phyloP scores from a whole-genome alignment of 225 moss, liverwort and hornwort species.

The Pseudisothecium myosuroides region DNA sequence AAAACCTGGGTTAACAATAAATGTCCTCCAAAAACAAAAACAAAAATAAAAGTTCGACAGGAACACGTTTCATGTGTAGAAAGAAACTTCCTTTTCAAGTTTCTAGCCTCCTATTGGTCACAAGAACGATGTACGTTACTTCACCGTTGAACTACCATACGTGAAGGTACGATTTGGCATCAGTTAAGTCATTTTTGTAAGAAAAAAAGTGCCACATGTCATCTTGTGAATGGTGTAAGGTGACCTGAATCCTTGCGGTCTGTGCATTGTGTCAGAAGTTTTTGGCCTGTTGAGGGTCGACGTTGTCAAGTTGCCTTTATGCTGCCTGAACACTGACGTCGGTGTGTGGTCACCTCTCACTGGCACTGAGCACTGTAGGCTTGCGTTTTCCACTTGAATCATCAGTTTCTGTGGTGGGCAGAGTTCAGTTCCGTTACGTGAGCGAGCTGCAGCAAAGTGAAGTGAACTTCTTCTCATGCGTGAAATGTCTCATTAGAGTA shows the following conservation, averaged over 20 bases:
- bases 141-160: too few relatives aligned
- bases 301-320: background rate
- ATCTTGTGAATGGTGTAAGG: too few relatives aligned
- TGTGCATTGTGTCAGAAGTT: background rate
- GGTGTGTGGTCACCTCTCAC: background rate
- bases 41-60: too few relatives aligned
- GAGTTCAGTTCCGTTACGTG: background rate
- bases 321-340: too few relatives aligned
- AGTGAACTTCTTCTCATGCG: background rate
- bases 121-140: background rate
- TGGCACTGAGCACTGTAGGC: background rate
- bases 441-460: background rate
- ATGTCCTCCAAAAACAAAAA: too few relatives aligned
- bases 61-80: too few relatives aligned
- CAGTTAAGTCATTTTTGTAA: too few relatives aligned
- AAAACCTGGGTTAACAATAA: too few relatives aligned
- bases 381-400: too few relatives aligned
- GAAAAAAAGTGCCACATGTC: too few relatives aligned
- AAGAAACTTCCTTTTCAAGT: background rate
- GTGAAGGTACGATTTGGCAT: too few relatives aligned
- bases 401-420: background rate
- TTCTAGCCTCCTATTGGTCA: background rate
- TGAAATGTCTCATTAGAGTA: background rate
- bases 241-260: too few relatives aligned
- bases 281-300: background rate